phyloP scores from a whole-genome alignment of 768 basidiomycete genomes.

The Atractiella rhizophila region DNA sequence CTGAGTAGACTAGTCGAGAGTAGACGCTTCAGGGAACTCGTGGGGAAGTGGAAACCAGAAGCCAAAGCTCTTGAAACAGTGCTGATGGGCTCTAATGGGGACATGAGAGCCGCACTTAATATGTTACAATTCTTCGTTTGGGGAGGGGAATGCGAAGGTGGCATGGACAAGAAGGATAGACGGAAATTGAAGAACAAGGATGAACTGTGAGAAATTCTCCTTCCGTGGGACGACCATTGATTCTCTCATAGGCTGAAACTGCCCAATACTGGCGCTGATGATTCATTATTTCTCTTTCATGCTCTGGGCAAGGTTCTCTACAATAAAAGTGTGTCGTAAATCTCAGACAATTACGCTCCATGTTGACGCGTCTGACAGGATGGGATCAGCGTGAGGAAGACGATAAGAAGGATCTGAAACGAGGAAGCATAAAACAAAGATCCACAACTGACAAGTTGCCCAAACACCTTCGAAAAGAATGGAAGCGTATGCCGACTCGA shows the following conservation, averaged over 20 bases:
- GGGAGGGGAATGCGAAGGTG: slow-evolving; percentile 16
- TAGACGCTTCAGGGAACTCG: too few relatives aligned
- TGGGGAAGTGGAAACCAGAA: too few relatives aligned
- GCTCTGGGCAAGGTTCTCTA: slow-evolving; percentile 78
- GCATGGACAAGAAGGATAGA: slow-evolving; percentile 16
- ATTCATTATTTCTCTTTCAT: slow-evolving; percentile 69
- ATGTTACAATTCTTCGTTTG: slow-evolving; percentile 60
- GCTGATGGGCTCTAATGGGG: slow-evolving; percentile 58
- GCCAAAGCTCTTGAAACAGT: slow-evolving; percentile 37
- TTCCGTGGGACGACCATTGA: not conserved
- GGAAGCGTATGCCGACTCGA: slow-evolving; percentile 10
- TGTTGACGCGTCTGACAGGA: not conserved
- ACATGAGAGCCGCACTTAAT: slow-evolving; percentile 82
- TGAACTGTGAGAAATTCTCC: slow-evolving; percentile 17
- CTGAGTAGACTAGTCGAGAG: slow-evolving; percentile 28
- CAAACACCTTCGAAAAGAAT: slow-evolving; percentile 9
- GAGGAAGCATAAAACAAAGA: slow-evolving; percentile 3
- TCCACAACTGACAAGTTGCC: slow-evolving; percentile 9
- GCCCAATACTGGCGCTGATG: slow-evolving; percentile 57
- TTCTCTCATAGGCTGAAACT: slow-evolving; percentile 32
- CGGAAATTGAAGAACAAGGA: slow-evolving; percentile 16
- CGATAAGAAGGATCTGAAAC: slow-evolving; percentile 12
- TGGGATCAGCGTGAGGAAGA: slow-evolving; percentile 1
- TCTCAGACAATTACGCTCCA: slow-evolving; percentile 11
- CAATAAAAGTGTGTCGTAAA: slow-evolving; percentile 46